A percentile compares a stretch with the other conserved stretches of the same genome.
phyloP scores from a whole-genome alignment of 2,329 filamentous ascomycete genomes.

The Exophiala spinifera region DNA sequence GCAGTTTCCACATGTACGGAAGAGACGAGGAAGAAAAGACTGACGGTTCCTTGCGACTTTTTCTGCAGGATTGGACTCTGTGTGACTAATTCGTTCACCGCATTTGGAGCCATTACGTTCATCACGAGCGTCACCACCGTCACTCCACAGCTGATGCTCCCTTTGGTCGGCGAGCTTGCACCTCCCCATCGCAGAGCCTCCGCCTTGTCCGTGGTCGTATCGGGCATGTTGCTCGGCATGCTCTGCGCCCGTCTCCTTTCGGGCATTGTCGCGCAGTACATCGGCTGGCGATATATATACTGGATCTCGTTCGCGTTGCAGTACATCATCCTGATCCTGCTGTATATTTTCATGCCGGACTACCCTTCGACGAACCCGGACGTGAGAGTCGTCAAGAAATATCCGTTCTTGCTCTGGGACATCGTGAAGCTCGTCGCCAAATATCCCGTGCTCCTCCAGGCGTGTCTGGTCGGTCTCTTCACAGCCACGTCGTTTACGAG shows the following conservation, averaged over 20 bases:
- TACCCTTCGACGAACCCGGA: slow-evolving; percentile 70
- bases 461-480: slow-evolving; percentile 64
- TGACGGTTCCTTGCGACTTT: too few species aligned
- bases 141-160: slow-evolving; percentile 76
- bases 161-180: slow-evolving; percentile 74
- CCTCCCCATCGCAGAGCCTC: slow-evolving; percentile 65
- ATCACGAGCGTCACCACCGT: slow-evolving; percentile 72
- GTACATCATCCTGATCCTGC: slow-evolving; percentile 60
- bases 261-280: slow-evolving; percentile 70
- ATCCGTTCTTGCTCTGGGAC: slow-evolving; percentile 55
- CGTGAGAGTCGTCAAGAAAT: slow-evolving; percentile 37
- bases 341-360: slow-evolving; percentile 75
- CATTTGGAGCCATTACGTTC: slow-evolving; percentile 71
- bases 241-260: slow-evolving; percentile 72
- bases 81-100: slow-evolving; percentile 61
- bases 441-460: slow-evolving; percentile 68
- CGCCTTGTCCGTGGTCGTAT: slow-evolving; percentile 70
- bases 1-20: neutral
- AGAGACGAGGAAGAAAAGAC: too few species aligned
- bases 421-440: slow-evolving; percentile 63
- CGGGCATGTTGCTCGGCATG: slow-evolving; percentile 71
- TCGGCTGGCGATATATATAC: slow-evolving; percentile 73
- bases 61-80: slow-evolving; percentile 61
- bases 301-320: slow-evolving; percentile 73
- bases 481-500: slow-evolving; percentile 60